Percentiles rank a stretch among this genome's conserved stretches.
Conservation (phyloP, 345 rosid species). For the Populus tremula region DNA sequence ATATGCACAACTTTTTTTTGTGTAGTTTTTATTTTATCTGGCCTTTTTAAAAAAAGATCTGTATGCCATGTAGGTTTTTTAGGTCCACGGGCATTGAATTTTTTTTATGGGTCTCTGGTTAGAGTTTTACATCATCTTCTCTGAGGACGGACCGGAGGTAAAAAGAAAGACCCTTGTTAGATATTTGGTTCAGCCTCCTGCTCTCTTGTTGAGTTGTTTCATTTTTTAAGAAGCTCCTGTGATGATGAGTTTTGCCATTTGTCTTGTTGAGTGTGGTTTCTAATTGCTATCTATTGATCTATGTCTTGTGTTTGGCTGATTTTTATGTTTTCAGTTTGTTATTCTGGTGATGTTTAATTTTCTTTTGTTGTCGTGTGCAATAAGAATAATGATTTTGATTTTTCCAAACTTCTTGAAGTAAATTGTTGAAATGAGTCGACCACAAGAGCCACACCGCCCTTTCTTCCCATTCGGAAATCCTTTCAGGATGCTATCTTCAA, state of each 20-base stretch:
- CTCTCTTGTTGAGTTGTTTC: not conserved
- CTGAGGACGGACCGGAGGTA: not conserved
- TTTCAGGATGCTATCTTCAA: slow-evolving; percentile 70
- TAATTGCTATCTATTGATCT: not conserved
- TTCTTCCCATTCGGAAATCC: slow-evolving; percentile 86
- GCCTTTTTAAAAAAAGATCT: not conserved
- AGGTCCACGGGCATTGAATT: not conserved
- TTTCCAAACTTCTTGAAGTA: slow-evolving; percentile 27
- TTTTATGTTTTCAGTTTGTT: not conserved
- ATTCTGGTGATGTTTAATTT: too few relatives aligned
- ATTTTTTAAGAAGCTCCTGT: not conserved
- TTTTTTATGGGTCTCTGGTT: not conserved
- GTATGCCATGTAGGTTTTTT: not conserved
- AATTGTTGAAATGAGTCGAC: slow-evolving; percentile 57
- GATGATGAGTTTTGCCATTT: not conserved
- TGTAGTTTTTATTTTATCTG: not conserved
- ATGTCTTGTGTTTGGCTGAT: not conserved
- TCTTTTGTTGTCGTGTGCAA: not conserved
- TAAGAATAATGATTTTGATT: not conserved
- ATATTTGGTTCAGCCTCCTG: not conserved
- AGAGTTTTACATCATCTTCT: not conserved
- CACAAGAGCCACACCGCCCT: slow-evolving; percentile 73
- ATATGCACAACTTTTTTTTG: not conserved
- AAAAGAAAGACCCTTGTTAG: not conserved
- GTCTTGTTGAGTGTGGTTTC: not conserved